A percentile compares a stretch with the other conserved stretches of the same genome.
phyloP scores from a whole-genome alignment of 805 yeast genomes.

The Tetrapisispora arboricola region DNA sequence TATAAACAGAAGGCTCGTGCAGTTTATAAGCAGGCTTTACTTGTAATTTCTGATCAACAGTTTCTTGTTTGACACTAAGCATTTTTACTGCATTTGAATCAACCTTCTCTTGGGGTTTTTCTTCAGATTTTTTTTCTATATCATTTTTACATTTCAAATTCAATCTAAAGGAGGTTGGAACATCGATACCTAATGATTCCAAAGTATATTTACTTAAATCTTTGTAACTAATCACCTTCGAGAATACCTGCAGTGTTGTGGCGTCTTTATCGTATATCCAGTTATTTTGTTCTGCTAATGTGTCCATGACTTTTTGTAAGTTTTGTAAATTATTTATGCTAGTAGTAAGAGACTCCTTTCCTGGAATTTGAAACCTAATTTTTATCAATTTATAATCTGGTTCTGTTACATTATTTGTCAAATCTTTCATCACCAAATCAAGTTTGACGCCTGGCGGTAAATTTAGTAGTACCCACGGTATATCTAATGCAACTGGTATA shows the following conservation, averaged over 20 bases:
- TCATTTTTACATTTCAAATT: background rate
- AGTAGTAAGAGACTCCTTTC: slow-evolving; percentile 17
- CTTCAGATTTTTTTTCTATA: no score
- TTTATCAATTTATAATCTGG: slow-evolving; percentile 13
- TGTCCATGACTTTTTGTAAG: slow-evolving; percentile 11
- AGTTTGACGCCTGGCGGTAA: slow-evolving; percentile 38
- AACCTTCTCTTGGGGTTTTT: no score
- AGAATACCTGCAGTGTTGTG: slow-evolving; percentile 18
- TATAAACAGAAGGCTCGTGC: slow-evolving; percentile 15
- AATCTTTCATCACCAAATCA: slow-evolving; percentile 13
- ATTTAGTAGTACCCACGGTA: slow-evolving; percentile 36
- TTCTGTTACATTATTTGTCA: background rate
- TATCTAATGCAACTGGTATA: slow-evolving; percentile 27
- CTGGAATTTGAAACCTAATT: slow-evolving; percentile 25
- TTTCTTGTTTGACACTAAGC: background rate
- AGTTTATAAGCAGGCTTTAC: slow-evolving; percentile 5
- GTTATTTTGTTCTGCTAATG: slow-evolving; percentile 8
- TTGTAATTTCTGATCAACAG: background rate
- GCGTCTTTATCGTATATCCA: slow-evolving; percentile 6
- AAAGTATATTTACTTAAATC: slow-evolving; percentile 11
- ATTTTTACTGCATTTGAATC: no score
- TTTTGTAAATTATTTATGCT: slow-evolving; percentile 15
- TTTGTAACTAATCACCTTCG: slow-evolving; percentile 9
- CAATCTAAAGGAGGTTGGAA: slow-evolving; percentile 8
- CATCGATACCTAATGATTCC: slow-evolving; percentile 12